phyloP scores from a whole-genome alignment of 495 filamentous ascomycete genomes.

The Mytilinidion resinicola region DNA sequence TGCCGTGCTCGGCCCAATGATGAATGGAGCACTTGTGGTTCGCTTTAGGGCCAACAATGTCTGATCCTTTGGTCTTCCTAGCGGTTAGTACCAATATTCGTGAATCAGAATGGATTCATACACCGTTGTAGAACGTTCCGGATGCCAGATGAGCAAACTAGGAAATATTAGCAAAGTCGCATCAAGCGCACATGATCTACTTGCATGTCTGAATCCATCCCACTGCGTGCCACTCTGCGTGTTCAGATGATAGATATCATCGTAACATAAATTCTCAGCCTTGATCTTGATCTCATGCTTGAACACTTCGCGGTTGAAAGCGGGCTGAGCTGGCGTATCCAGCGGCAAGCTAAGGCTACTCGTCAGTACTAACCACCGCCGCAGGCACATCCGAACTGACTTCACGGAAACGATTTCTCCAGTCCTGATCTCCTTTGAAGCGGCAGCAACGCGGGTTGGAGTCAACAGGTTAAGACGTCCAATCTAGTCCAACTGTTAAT shows the following conservation, averaged over 20 bases:
- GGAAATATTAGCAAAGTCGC: constrained; percentile 7
- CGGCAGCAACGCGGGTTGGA: constrained; percentile 46
- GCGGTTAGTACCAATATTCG: neutral
- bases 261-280: constrained; percentile 46
- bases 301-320: constrained; percentile 51
- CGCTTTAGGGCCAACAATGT: constrained; percentile 48
- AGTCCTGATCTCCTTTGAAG: constrained; percentile 47
- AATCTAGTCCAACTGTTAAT: constrained; percentile 4
- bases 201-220: constrained; percentile 67
- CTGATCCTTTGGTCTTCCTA: constrained; percentile 38
- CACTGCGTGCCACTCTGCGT: constrained; percentile 72
- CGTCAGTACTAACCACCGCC: neutral
- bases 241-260: constrained; percentile 68
- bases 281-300: constrained; percentile 52
- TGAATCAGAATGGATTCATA: neutral
- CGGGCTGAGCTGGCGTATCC: constrained; percentile 45
- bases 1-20: constrained; percentile 47
- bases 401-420: constrained; percentile 46
- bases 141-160: constrained; percentile 38
- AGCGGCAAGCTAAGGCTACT: constrained; percentile 47
- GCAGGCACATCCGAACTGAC: constrained; percentile 23
- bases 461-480: constrained; percentile 56
- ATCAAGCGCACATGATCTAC: neutral
- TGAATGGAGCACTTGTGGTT: constrained; percentile 48
- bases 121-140: constrained; percentile 47